phyloP scores from a whole-genome alignment of 139 green algal genomes.

The Auxenochlorella pyrenoidosa region DNA sequence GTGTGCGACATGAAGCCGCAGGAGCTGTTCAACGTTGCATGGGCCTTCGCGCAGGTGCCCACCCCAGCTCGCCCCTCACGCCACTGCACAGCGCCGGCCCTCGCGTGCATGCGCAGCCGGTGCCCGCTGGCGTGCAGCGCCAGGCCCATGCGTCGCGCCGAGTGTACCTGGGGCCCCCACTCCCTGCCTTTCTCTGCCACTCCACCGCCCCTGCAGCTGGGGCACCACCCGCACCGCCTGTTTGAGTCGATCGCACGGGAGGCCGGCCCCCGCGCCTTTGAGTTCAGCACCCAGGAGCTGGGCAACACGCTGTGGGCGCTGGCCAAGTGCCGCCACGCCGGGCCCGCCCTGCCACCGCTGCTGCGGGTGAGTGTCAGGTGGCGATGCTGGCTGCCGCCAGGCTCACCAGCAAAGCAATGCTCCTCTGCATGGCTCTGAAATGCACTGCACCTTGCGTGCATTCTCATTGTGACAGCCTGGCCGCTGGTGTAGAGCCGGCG shows the following conservation, averaged over 20 bases:
- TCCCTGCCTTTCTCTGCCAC: neutral
- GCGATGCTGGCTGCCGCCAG: neutral
- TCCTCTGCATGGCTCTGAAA: too few relatives aligned
- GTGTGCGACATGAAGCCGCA: constrained; percentile 28
- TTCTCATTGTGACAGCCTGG: too few relatives aligned
- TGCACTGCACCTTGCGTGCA: too few relatives aligned
- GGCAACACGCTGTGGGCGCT: constrained; percentile 44
- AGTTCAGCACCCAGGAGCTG: constrained; percentile 38
- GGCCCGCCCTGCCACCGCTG: neutral
- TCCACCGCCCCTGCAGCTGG: neutral
- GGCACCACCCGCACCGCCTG: constrained; percentile 1
- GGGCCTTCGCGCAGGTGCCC: constrained; percentile 23
- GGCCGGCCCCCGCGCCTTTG: constrained; percentile 11
- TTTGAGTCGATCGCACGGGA: constrained; percentile 2
- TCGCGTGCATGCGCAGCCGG: neutral
- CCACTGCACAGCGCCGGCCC: too few relatives aligned
- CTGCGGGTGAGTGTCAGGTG: neutral
- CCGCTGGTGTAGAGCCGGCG: too few relatives aligned
- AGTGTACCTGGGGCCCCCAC: too few relatives aligned
- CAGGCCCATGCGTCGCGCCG: too few relatives aligned
- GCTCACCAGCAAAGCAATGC: neutral
- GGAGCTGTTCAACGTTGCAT: constrained; percentile 36
- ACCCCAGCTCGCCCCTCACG: too few relatives aligned
- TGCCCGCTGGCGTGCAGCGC: too few relatives aligned
- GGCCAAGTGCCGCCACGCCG: neutral